Percentiles rank a stretch among this genome's conserved stretches.
phyloP scores from a whole-genome alignment of 1,139 yeast genomes.

The Taphrina communis region DNA sequence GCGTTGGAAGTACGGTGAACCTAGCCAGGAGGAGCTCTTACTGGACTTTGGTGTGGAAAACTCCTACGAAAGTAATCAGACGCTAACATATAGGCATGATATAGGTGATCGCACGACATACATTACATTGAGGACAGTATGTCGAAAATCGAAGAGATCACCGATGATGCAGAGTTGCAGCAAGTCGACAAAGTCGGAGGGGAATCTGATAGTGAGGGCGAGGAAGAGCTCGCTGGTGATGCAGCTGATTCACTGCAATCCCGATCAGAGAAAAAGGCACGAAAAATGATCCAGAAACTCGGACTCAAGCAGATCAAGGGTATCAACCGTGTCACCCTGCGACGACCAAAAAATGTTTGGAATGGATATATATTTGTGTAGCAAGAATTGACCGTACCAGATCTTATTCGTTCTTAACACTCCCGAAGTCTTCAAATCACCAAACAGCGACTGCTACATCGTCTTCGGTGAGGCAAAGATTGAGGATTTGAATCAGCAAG shows the following conservation, averaged over 20 bases:
- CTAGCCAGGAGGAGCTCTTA: slow-evolving; percentile 4
- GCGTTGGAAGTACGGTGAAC: too few relatives aligned
- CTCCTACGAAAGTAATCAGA: neutral
- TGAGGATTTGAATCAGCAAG: slow-evolving; percentile 81
- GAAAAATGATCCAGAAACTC: slow-evolving; percentile 85
- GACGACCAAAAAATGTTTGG: slow-evolving; percentile 84
- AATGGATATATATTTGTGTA: too few relatives aligned
- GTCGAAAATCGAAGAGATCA: slow-evolving; percentile 40
- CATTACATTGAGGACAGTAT: neutral
- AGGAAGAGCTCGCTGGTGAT: slow-evolving; percentile 32
- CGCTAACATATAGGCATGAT: neutral
- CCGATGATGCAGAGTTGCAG: slow-evolving; percentile 36
- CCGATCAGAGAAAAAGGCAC: slow-evolving; percentile 95
- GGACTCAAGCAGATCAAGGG: slow-evolving; percentile 91
- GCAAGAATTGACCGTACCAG: slow-evolving; percentile 4
- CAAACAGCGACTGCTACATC: slow-evolving; percentile 88
- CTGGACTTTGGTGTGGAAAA: slow-evolving; percentile 20
- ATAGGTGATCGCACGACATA: too few relatives aligned
- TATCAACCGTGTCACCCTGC: slow-evolving; percentile 93
- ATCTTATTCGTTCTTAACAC: slow-evolving; percentile 83
- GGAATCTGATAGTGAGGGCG: slow-evolving; percentile 36
- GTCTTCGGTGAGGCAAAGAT: slow-evolving; percentile 98
- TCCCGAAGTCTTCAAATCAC: slow-evolving; percentile 94
- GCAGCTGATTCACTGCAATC: slow-evolving; percentile 51
- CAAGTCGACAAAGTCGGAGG: slow-evolving; percentile 30